Conservation (phyloP, 352 stramenopile species). For the Phytophthora lateralis region DNA sequence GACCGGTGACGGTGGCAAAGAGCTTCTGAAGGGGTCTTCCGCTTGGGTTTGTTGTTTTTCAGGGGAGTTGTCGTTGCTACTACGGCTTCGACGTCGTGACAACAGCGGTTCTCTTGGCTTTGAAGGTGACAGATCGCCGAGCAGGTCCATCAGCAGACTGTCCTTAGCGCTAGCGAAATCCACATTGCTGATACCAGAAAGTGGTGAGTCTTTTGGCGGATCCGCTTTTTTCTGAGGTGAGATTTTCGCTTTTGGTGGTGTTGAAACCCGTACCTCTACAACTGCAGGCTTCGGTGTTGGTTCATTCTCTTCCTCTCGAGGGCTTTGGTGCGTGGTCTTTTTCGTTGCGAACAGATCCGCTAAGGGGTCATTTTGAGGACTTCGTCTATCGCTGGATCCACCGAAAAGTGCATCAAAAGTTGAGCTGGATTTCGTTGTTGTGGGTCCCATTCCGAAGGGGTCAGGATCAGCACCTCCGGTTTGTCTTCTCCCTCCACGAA, state of each 20-base stretch:
- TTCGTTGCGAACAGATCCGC: conserved; percentile 34
- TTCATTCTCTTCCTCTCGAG: conserved; percentile 5
- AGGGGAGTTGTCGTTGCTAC: conserved; percentile 21
- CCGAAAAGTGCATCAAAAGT: conserved; percentile 42
- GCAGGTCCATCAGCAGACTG: conserved; percentile 59
- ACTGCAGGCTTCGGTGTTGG: background rate
- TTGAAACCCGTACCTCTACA: conserved; percentile 4
- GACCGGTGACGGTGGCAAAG: conserved; percentile 13
- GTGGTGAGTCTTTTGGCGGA: background rate
- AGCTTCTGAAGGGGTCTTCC: conserved; percentile 18
- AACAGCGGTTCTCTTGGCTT: conserved; percentile 23
- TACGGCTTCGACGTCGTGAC: conserved; percentile 12
- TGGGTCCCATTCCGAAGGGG: conserved; percentile 17
- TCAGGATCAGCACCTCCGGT: conserved; percentile 11
- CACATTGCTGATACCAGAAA: conserved; percentile 3
- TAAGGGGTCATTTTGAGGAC: conserved; percentile 32
- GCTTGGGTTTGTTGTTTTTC: conserved; percentile 23
- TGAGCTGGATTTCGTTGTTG: conserved; percentile 17
- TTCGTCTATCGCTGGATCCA: conserved; percentile 19
- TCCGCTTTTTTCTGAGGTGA: conserved; percentile 4
- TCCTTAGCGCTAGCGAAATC: conserved; percentile 48
- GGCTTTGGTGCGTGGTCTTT: background rate
- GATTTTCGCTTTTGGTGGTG: conserved; percentile 4
- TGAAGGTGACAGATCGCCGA: conserved; percentile 44
- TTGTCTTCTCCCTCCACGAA: conserved; percentile 29